Percentiles rank a stretch among this genome's conserved stretches.
These are phyloP conservation scores for Xylaria cubensis DNA, from an alignment of 495 filamentous ascomycete species.

Conservation along the genomic window DNA sequence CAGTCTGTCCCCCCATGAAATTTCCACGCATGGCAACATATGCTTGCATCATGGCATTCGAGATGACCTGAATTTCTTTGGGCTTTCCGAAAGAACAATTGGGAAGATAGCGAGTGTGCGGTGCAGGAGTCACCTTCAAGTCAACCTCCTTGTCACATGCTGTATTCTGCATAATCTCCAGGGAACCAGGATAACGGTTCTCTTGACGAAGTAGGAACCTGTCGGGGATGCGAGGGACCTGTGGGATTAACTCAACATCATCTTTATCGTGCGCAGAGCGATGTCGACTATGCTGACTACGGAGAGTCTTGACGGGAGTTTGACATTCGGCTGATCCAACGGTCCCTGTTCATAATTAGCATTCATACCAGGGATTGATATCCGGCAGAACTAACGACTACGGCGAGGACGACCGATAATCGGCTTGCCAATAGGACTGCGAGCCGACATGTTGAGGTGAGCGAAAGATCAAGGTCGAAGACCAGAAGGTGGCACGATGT, in stretches of 20 bases:
- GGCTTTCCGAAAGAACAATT: constrained; percentile 24
- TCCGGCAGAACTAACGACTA: constrained; percentile 14
- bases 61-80: constrained; percentile 22
- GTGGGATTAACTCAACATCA: not conserved
- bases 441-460: constrained; percentile 16
- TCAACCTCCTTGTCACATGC: not conserved
- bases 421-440: constrained; percentile 5
- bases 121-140: not conserved
- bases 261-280: not conserved
- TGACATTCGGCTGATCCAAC: not conserved
- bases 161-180: not conserved
- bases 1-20: constrained; percentile 1
- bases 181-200: not conserved
- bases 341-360: constrained; percentile 7
- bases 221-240: constrained; percentile 23
- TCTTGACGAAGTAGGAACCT: not conserved
- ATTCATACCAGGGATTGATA: not conserved
- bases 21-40: constrained; percentile 38
- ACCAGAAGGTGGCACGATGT: not conserved
- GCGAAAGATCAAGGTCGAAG: not conserved
- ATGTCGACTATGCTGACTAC: not conserved
- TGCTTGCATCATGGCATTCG: constrained; percentile 33
- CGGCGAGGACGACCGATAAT: constrained; percentile 23
- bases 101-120: constrained; percentile 25
- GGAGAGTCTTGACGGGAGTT: not conserved